Evolutionary conservation across 139 green algal species (phyloP), one percentile per base, ranked within the genome.

Genomic region (Picocystis salinarum): DNA sequence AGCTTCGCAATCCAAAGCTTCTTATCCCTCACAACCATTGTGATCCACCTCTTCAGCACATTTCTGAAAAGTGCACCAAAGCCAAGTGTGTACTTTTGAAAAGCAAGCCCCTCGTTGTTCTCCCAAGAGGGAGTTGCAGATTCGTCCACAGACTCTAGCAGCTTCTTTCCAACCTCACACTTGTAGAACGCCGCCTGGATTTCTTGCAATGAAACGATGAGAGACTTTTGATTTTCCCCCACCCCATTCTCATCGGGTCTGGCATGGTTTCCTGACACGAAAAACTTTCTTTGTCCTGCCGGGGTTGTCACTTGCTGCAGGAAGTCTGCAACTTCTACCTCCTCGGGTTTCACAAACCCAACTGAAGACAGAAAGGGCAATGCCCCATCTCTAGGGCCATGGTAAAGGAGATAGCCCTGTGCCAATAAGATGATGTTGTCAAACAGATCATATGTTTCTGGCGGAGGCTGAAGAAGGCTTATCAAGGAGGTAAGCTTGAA

Each of bases 381-480:
- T 19, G 85, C 50, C 1, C 58, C 3, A 22, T 56, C 46, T 4
- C 46, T 23, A 6, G 71, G 68, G 23, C 77, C 77, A 36, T 83
- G 74, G 54, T 71, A 85, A 10, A 77, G 20, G 10, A 78, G 37
- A 15, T 44, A 55, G 24, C 70, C 69, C 20, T 82, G 63, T n/a
- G 52, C 62, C 7, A 82, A 42, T 22, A 84, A 45, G 13, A 84
- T 39, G 13, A 83, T 26, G 24, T 83, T 61, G 37, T 83, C 74
- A 42, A 83, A 83, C 11, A 83, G 62, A 15, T 57, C 37, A 45
- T 58, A 51, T 5, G 58, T 48, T 53, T 92, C 81, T 12, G 79
- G 82, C 0, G 69, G 55, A 2, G 82, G 82, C 69, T 93, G 81
- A 50, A 93, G 70, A 42, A 93, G 72, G 4, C 48, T 70, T 18